Base-by-base conservation (phyloP, 768 basidiomycete species). In the Cyclocybe cylindracea region DNA sequence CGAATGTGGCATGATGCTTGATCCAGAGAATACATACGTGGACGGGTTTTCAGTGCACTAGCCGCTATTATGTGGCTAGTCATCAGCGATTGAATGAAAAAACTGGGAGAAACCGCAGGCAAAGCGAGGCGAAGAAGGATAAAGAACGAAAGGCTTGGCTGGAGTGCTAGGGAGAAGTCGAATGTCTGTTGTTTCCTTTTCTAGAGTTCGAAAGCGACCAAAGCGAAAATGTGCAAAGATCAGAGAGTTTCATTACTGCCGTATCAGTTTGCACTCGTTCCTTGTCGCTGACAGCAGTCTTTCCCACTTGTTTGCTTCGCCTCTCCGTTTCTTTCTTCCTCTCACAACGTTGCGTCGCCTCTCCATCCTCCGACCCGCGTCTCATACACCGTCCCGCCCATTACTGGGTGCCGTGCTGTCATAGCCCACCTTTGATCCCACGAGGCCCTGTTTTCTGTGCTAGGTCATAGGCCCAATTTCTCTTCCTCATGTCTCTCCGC, bases 401-500 rank as follows among this genome's bases (percentile, higher is more conserved):
- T 46, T 47, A 49, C 52, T 46, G 48, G 59, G 50, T 59, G 49
- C 60, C 61, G 56, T 56, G 59, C 62, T 58, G 55, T 60, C 59
- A 53, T 61, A 51, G 61, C 65, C 54, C 45, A 54, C 54, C 51
- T 56, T 41, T 55, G 61, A 65, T 71, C 74, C 67, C 71, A 73
- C 76, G 70, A 72, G 66, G 69, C 54, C 56, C 54, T 35, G 38
- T 54, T 42, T 35, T 53, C 45, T 42, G 40, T 35, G 43, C 50
- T 44, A 24, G 24, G 24, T 24, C 24, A 24, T 50, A 36, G 50
- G 46, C 19, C 50, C 54, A 51, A 46, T 55, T 32, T 49, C 54
- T 47, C 48, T 57, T 57, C 42, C 44, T 48, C 69, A 91, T 91
- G 88, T 90, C 89, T 45, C 82, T 91, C 67, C 84, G 83, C 61